A percentile compares a stretch with the other conserved stretches of the same genome.
phyloP scores from a whole-genome alignment of 352 stramenopile genomes.

The Phytophthora constricta region DNA sequence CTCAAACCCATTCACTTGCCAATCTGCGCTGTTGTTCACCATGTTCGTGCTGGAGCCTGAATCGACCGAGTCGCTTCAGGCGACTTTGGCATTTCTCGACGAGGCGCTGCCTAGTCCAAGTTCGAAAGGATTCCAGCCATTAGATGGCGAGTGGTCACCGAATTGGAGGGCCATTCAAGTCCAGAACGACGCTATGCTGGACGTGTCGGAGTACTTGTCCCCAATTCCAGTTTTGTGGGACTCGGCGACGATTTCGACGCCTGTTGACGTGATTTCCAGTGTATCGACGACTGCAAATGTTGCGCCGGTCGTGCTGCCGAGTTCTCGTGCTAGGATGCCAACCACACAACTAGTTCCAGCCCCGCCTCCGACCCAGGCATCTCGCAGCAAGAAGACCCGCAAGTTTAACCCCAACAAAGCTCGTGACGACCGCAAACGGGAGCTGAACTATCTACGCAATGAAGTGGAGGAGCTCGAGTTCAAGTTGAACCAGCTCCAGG shows the following conservation, averaged over 20 bases:
- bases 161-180: conserved; percentile 16
- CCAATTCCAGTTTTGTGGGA: conserved; percentile 4
- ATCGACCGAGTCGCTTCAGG: conserved; percentile 26
- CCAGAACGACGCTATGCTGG: conserved; percentile 15
- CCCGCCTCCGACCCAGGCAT: not conserved
- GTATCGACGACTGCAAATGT: not conserved
- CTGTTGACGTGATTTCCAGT: not conserved
- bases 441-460: conserved; percentile 28
- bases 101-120: conserved; percentile 11
- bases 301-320: not conserved
- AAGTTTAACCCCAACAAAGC: conserved; percentile 43
- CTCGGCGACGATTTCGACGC: not conserved
- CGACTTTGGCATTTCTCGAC: conserved; percentile 28
- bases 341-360: conserved; percentile 4
- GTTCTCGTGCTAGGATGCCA: not conserved
- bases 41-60: conserved; percentile 23
- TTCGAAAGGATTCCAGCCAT: not conserved
- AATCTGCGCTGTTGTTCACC: conserved; percentile 3
- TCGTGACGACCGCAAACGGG: conserved; percentile 26
- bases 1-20: conserved; percentile 13
- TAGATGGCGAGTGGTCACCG: not conserved
- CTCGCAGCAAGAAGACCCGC: conserved; percentile 14
- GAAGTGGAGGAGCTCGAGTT: conserved; percentile 26
- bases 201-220: conserved; percentile 12
- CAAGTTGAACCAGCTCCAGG: conserved; percentile 23